Conservation (phyloP, 495 filamentous ascomycete genomes). For the Acidiella bohemica region DNA sequence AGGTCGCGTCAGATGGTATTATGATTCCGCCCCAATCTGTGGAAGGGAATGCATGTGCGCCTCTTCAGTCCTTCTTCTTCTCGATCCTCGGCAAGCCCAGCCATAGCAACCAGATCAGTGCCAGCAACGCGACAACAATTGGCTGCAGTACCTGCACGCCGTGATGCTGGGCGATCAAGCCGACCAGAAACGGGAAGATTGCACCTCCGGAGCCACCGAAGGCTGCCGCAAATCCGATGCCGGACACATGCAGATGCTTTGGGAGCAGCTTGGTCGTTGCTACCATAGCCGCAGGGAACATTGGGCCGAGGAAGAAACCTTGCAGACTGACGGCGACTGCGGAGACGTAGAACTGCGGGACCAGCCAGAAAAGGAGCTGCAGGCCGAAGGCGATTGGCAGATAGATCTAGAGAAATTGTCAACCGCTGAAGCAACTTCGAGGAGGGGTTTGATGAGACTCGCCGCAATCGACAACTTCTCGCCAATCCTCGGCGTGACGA, state of each 20-base stretch:
- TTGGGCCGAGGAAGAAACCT: slow-evolving; percentile 53
- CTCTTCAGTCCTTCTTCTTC: slow-evolving; percentile 23
- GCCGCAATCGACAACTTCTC: slow-evolving; percentile 46
- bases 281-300: slow-evolving; percentile 65
- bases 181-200: slow-evolving; percentile 70
- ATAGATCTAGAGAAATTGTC: slow-evolving; percentile 27
- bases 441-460: slow-evolving; percentile 12
- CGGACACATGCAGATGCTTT: slow-evolving; percentile 59
- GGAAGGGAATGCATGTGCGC: background rate
- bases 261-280: slow-evolving; percentile 73
- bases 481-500: slow-evolving; percentile 47
- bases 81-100: slow-evolving; percentile 30
- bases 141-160: slow-evolving; percentile 71
- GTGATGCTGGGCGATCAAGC: slow-evolving; percentile 66
- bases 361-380: slow-evolving; percentile 41
- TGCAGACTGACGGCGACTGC: slow-evolving; percentile 54
- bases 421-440: background rate
- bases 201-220: slow-evolving; percentile 71
- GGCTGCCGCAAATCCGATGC: slow-evolving; percentile 72
- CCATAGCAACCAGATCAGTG: slow-evolving; percentile 29
- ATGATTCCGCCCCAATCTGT: background rate
- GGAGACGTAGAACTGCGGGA: slow-evolving; percentile 59
- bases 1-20: background rate
- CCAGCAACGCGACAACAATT: slow-evolving; percentile 54
- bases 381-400: slow-evolving; percentile 30